Base-by-base conservation (phyloP, 352 stramenopile genomes). In the Globisporangium uncinulatum region DNA sequence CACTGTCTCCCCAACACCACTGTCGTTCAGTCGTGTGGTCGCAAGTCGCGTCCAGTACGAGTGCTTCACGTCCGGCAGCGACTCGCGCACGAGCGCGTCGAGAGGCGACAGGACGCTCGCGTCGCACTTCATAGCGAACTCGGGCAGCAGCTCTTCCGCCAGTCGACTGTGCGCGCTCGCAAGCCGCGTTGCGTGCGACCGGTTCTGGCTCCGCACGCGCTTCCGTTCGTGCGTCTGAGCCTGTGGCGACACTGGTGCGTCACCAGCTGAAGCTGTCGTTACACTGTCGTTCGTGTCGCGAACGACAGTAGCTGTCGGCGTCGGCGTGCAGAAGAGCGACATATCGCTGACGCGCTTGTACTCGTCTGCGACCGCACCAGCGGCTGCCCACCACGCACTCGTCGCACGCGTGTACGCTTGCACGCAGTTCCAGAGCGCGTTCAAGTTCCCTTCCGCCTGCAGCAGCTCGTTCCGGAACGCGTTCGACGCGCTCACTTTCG, bases 351-450 rank as follows among this genome's bases (percentile, higher is more conserved):
- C 61, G 14, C 83, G 68, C 57, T 80, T 79, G 49, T 89, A 89
- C 48, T 93, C 80, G 15, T 87, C 71, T 21, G 76, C 44, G 0
- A 93, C 76, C 0, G 78, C 79, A 1, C 56, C 44, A 0, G 82
- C 71, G 0, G 79, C 77, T 0, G 63, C 59, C 66, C 69, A 84
- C 79, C 77, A 91, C n/a, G 80, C 65, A 21, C 73, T 69, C 7
- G 83, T 88, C 11, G 83, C 79, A n/a, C 75, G 73, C 52, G 73
- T 66, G 45, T 86, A 86, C 9, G 77, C 71, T 29, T 78, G 67
- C 9, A 91, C 67, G 54, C 78, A 88, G 55, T 91, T 87, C 75
- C 76, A 91, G 11, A 93, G 62, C 9, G 83, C 83, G 59, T 82
- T 83, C 15, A 88, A 31, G 49, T 86, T 87, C 3, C 80, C 74